A percentile compares a stretch with the other conserved stretches of the same genome.
phyloP scores from a whole-genome alignment of 2,329 filamentous ascomycete genomes.

The Ploettnerulaceae sp. region DNA sequence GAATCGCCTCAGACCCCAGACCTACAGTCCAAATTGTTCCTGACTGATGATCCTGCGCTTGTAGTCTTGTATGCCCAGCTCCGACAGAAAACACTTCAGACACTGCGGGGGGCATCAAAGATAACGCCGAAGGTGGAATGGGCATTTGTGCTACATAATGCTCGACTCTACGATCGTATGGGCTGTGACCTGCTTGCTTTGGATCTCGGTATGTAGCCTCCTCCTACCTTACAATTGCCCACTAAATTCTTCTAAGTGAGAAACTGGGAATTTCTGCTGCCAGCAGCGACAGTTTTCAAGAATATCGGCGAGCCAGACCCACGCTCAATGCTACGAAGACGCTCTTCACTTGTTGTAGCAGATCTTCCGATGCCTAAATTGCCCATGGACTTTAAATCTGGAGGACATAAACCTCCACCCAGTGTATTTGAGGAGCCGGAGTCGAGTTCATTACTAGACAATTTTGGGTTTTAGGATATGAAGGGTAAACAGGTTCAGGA shows the following conservation, averaged over 20 bases:
- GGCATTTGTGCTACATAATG: constrained; percentile 84
- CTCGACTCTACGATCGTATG: constrained; percentile 81
- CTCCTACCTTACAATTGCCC: neutral
- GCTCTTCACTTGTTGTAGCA: constrained; percentile 75
- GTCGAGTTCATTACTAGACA: constrained; percentile 80
- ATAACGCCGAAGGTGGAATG: constrained; percentile 76
- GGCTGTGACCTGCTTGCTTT: constrained; percentile 87
- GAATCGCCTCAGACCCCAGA: constrained; percentile 64
- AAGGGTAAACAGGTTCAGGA: neutral
- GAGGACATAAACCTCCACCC: constrained; percentile 53
- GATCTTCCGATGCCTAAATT: constrained; percentile 54
- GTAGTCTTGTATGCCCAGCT: constrained; percentile 85
- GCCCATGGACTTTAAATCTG: constrained; percentile 41
- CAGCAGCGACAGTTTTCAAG: constrained; percentile 39
- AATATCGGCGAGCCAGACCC: constrained; percentile 35
- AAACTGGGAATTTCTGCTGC: constrained; percentile 75
- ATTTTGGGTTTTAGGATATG: constrained; percentile 65
- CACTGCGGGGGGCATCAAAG: constrained; percentile 77
- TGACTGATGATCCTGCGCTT: constrained; percentile 86
- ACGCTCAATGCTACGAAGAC: constrained; percentile 61
- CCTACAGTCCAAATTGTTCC: constrained; percentile 70
- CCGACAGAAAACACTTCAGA: constrained; percentile 74
- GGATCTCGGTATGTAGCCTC: constrained; percentile 59
- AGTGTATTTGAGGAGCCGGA: constrained; percentile 92
- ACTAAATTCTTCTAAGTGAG: constrained; percentile 47